Evolutionary conservation across 805 yeast genomes (phyloP).

Genomic region (Brettanomyces sp.): DNA sequence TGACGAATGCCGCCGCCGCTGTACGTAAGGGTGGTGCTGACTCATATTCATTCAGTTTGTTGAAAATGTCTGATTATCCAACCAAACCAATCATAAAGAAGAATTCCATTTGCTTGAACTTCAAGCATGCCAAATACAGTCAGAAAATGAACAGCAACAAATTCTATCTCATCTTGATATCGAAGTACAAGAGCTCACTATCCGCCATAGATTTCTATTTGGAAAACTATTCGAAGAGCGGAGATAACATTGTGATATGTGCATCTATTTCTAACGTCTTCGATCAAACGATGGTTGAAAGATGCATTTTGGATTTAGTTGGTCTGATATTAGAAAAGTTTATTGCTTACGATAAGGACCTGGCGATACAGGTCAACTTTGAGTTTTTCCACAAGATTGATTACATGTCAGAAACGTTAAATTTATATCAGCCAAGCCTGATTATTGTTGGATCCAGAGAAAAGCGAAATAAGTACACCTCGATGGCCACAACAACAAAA

Average conservation of each 20-base stretch:
- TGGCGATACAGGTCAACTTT: slow-evolving; percentile 40
- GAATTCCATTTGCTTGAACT: slow-evolving; percentile 31
- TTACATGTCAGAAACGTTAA: slow-evolving; percentile 44
- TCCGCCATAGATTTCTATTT: slow-evolving; percentile 62
- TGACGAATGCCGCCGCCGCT: background rate
- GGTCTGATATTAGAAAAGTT: slow-evolving; percentile 27
- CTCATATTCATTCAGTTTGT: slow-evolving; percentile 8
- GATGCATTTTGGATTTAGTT: slow-evolving; percentile 27
- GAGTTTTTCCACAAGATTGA: slow-evolving; percentile 45
- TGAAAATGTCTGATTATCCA: slow-evolving; percentile 23
- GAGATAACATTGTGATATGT: slow-evolving; percentile 54
- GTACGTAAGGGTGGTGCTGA: slow-evolving; percentile 6
- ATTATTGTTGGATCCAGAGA: slow-evolving; percentile 32
- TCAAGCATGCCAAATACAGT: slow-evolving; percentile 30
- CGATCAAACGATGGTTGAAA: slow-evolving; percentile 13
- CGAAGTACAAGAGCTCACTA: slow-evolving; percentile 66
- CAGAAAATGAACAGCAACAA: slow-evolving; percentile 12
- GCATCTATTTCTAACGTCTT: slow-evolving; percentile 18
- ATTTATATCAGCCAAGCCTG: slow-evolving; percentile 49
- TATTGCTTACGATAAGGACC: slow-evolving; percentile 22
- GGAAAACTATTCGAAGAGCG: slow-evolving; percentile 40
- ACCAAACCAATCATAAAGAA: slow-evolving; percentile 23
- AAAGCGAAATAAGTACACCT: slow-evolving; percentile 17
- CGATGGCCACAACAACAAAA: slow-evolving; percentile 16
- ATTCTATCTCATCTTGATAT: slow-evolving; percentile 40